A percentile compares a stretch with the other conserved stretches of the same genome.
These are phyloP conservation scores for Pseudonectria buxi DNA, from an alignment of 2,329 filamentous ascomycete species.

Conservation along the genomic window DNA sequence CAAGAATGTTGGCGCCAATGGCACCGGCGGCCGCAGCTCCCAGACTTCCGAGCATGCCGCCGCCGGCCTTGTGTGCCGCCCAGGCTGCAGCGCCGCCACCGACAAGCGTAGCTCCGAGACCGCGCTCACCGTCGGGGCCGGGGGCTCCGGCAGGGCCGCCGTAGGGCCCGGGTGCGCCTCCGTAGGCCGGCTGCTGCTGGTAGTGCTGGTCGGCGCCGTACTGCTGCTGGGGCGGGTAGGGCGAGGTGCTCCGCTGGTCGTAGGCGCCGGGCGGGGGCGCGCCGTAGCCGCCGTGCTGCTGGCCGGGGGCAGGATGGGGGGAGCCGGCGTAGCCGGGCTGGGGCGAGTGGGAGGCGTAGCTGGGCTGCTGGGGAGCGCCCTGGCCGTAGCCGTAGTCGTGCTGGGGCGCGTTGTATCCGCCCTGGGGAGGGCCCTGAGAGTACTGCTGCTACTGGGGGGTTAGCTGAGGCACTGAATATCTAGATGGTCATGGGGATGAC, in stretches of 20 bases:
- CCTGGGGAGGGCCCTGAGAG: constrained; percentile 8
- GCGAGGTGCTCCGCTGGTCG: constrained; percentile 13
- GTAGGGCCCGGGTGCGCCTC: constrained; percentile 15
- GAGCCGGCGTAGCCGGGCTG: constrained; percentile 13
- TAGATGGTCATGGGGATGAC: constrained; percentile 3
- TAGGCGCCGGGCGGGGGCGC: constrained; percentile 13
- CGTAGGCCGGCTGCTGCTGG: constrained; percentile 8
- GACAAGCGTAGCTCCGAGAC: constrained; percentile 46
- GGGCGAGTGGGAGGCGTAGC: constrained; percentile 16
- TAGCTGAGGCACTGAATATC: too few relatives aligned
- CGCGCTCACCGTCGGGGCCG: constrained; percentile 41
- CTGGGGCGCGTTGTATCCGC: constrained; percentile 7
- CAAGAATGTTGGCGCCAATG: constrained; percentile 47
- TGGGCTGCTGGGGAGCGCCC: constrained; percentile 15
- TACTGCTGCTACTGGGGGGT: constrained; percentile 15
- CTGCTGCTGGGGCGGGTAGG: constrained; percentile 18
- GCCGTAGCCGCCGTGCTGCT: constrained; percentile 14
- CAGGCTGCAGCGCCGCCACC: constrained; percentile 49
- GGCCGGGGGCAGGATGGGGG: constrained; percentile 17
- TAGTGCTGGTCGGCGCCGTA: constrained; percentile 19
- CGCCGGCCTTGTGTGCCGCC: constrained; percentile 47
- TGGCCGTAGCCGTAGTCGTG: constrained; percentile 9
- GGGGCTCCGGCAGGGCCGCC: constrained; percentile 19
- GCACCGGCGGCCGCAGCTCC: constrained; percentile 46
- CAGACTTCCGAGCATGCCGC: constrained; percentile 43